Percentiles rank a stretch among this genome's conserved stretches.
Evolutionary conservation across 1,139 yeast species (phyloP).

Genomic region (Taphrina flavorubra): DNA sequence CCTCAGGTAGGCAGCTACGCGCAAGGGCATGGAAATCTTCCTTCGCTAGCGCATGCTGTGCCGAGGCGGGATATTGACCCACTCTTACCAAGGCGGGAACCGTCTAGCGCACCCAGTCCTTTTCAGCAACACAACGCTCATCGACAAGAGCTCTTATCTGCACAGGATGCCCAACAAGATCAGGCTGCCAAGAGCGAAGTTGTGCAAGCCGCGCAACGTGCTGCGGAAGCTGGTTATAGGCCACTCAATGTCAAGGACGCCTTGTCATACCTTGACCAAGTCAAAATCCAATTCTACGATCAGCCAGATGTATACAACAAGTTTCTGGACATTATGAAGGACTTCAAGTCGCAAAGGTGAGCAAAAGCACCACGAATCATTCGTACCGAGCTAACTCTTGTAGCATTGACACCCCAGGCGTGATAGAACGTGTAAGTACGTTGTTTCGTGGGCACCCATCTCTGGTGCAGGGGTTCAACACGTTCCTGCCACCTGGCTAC

Average conservation of each 20-base stretch:
- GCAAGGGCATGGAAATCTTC: constrained; percentile 8
- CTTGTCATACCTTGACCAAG: constrained; percentile 90
- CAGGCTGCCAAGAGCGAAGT: constrained; percentile 24
- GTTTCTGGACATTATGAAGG: constrained; percentile 96
- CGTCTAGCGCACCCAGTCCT: constrained; percentile 6
- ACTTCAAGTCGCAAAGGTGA: constrained; percentile 86
- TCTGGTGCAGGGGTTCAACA: constrained; percentile 93
- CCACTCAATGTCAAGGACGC: constrained; percentile 97
- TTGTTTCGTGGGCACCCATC: constrained; percentile 91
- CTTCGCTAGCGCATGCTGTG: constrained; percentile 17
- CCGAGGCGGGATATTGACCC: constrained; percentile 22
- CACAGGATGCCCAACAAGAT: constrained; percentile 31
- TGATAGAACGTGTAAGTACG: constrained; percentile 89
- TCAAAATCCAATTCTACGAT: constrained; percentile 84
- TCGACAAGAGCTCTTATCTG: constrained; percentile 7
- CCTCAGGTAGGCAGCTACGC: not conserved
- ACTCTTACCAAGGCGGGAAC: constrained; percentile 1
- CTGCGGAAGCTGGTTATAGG: constrained; percentile 60
- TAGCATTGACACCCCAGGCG: constrained; percentile 97
- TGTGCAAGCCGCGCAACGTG: constrained; percentile 28
- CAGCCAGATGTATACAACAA: constrained; percentile 97
- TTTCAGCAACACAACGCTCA: constrained; percentile 5
- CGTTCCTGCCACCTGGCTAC: constrained; percentile 96
- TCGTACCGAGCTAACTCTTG: constrained; percentile 3
- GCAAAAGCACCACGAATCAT: constrained; percentile 48